A percentile compares a stretch with the other conserved stretches of the same genome.
Conservation (phyloP, 805 yeast species). For the Saccharomyces cerevisiae region DNA sequence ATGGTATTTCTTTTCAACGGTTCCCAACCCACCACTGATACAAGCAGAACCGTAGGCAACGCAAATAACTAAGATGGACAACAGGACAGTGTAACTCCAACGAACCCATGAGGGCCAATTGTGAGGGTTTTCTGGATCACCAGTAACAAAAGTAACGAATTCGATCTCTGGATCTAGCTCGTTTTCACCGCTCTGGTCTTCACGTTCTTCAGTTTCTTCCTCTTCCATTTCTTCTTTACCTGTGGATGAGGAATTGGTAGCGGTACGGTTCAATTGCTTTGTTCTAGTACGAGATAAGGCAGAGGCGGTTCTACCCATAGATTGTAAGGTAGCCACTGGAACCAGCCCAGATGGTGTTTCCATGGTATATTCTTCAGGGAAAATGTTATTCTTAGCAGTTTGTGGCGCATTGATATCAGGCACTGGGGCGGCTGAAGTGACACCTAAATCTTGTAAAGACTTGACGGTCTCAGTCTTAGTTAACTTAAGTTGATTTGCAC, state of each 20-base stretch:
- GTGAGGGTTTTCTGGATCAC: conserved; percentile 85
- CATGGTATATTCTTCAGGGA: conserved; percentile 86
- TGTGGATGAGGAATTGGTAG: conserved; percentile 1
- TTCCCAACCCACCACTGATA: conserved; percentile 75
- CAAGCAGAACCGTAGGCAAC: conserved; percentile 93
- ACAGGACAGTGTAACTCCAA: conserved; percentile 60
- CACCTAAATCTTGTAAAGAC: conserved; percentile 56
- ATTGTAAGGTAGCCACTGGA: conserved; percentile 63
- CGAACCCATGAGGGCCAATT: conserved; percentile 58
- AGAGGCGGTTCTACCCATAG: conserved; percentile 48
- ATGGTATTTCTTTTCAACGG: conserved; percentile 54
- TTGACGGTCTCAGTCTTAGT: conserved; percentile 65
- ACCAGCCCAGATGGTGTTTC: conserved; percentile 88
- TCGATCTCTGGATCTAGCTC: conserved; percentile 60
- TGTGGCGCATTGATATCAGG: conserved; percentile 52
- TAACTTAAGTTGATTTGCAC: conserved; percentile 27
- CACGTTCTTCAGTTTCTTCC: conserved; percentile 17
- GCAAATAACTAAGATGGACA: conserved; percentile 68
- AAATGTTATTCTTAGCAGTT: conserved; percentile 52
- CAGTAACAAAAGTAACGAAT: conserved; percentile 70
- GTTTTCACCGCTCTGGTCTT: conserved; percentile 9
- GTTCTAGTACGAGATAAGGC: conserved; percentile 34
- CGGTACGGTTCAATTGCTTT: conserved; percentile 24
- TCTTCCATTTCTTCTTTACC: conserved; percentile 10
- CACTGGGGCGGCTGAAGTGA: conserved; percentile 44